Evolutionary conservation across 371 early-diverging fungal genomes (phyloP), one percentile per base, ranked within the genome.

Genomic region (Mortierella sp.): DNA sequence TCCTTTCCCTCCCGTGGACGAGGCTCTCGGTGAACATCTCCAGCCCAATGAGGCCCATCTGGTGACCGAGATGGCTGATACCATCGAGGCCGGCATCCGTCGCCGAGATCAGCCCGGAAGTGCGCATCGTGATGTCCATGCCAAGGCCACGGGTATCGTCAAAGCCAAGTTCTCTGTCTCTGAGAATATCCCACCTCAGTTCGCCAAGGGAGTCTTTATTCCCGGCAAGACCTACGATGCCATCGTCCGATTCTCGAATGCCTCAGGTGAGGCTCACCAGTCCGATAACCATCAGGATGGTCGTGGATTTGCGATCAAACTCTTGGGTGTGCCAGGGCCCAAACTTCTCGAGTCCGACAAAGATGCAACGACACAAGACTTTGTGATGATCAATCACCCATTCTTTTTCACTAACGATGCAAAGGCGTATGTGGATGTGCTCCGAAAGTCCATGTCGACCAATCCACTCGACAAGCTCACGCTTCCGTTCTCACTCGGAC

Each of bases 171-270:
- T 72, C 63, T 57, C 41, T n/a, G 63, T 72, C 46, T 41, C 66
- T 23, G 67, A 72, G 41, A 37, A 59, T 31, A 54, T 72, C 42
- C 73, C 73, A 1, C 53, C 49, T 7, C 50, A 58, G 24, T 50
- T 67, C 7, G 63, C 62, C 26, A 61, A 66, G 32, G 73, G 73
- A 2, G 19, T 66, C 59, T 72, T 72, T 59, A 28, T 72, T 57
- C 73, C 73, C 1, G 73, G 73, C 6, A 72, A 67, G 59, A 49
- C 32, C n/a, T 72, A 72, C 43, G 66, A 66, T 14, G 62, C 67
- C 11, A 44, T 67, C 14, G 9, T 67, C 27, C 59, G 73, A 12
- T 23, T 72, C 37, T 72, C 73, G 9, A 72, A 72, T 34, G 73
- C 63, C 6, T 47, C 58, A 1, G 67, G 55, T 1, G 12, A 72